Conservation (phyloP, 371 early-diverging fungal species). For the Blakeslea trispora region DNA sequence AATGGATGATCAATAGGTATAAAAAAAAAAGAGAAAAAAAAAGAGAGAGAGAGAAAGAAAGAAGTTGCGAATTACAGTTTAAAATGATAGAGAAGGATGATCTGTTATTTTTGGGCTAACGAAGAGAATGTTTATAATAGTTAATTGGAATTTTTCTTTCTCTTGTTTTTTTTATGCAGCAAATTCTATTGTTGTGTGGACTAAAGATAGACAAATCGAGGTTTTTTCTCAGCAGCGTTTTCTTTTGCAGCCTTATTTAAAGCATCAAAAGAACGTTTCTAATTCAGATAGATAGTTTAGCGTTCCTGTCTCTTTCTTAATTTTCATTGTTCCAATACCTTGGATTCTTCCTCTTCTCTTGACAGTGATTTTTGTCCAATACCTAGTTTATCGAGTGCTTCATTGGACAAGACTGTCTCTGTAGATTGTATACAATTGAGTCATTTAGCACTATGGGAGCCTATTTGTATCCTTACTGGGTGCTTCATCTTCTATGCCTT, state of each 20-base stretch:
- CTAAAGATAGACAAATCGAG: slow-evolving; percentile 42
- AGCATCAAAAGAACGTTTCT: slow-evolving; percentile 42
- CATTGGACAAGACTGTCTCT: slow-evolving; percentile 30
- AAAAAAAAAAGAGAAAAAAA: slow-evolving; percentile 6
- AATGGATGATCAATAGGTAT: not conserved
- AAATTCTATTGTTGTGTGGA: slow-evolving; percentile 14
- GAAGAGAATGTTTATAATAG: slow-evolving; percentile 25
- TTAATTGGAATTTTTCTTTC: slow-evolving; percentile 24
- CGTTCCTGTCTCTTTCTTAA: not conserved
- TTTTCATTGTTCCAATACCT: slow-evolving; percentile 27
- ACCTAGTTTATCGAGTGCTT: slow-evolving; percentile 42
- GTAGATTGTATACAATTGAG: not conserved
- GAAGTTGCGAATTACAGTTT: not conserved
- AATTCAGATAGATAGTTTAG: not conserved
- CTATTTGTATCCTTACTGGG: no score
- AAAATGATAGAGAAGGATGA: not conserved
- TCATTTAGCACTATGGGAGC: no score
- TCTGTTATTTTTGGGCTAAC: not conserved
- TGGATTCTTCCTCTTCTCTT: slow-evolving; percentile 34
- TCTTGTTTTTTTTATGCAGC: not conserved
- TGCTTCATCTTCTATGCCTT: slow-evolving; percentile 36
- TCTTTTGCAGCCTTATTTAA: slow-evolving; percentile 21
- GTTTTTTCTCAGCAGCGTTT: slow-evolving; percentile 25
- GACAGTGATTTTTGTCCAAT: slow-evolving; percentile 21
- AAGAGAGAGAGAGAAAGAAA: not conserved